phyloP scores from a whole-genome alignment of 495 filamentous ascomycete species.

The Astrothelium subdiscretum region DNA sequence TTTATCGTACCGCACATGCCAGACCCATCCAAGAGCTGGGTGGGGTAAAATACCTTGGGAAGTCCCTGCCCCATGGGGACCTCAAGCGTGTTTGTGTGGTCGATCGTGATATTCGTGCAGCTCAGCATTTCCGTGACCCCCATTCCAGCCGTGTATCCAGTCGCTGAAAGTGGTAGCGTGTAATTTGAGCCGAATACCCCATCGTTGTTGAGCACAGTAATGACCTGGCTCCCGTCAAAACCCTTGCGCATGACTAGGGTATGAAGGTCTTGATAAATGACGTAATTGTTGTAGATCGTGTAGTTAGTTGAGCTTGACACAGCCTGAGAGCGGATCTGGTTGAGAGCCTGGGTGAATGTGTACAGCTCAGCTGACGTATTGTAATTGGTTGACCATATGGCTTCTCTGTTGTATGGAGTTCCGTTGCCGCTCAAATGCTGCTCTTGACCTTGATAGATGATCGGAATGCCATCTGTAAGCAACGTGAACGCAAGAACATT shows the following conservation, averaged over 20 bases:
- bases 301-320: conserved; percentile 20
- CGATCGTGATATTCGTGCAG: conserved; percentile 32
- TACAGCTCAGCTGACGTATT: conserved; percentile 48
- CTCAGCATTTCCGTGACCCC: conserved; percentile 35
- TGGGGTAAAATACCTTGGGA: conserved; percentile 17
- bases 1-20: not conserved
- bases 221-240: conserved; percentile 37
- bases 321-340: conserved; percentile 47
- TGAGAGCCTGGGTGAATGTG: conserved; percentile 41
- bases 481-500: conserved; percentile 61
- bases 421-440: conserved; percentile 47
- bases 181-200: conserved; percentile 35
- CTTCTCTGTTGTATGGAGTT: conserved; percentile 54
- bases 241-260: conserved; percentile 59
- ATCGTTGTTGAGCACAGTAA: conserved; percentile 49
- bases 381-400: conserved; percentile 55
- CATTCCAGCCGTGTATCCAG: conserved; percentile 28
- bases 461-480: conserved; percentile 52
- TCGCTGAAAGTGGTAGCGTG: conserved; percentile 35
- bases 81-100: conserved; percentile 11
- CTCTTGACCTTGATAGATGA: conserved; percentile 58
- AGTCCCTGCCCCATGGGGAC: conserved; percentile 15
- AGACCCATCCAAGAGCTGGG: not conserved
- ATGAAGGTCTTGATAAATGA: conserved; percentile 42
- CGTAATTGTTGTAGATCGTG: conserved; percentile 29